phyloP scores from a whole-genome alignment of 2,329 filamentous ascomycete species.

The Colletotrichum musicola region DNA sequence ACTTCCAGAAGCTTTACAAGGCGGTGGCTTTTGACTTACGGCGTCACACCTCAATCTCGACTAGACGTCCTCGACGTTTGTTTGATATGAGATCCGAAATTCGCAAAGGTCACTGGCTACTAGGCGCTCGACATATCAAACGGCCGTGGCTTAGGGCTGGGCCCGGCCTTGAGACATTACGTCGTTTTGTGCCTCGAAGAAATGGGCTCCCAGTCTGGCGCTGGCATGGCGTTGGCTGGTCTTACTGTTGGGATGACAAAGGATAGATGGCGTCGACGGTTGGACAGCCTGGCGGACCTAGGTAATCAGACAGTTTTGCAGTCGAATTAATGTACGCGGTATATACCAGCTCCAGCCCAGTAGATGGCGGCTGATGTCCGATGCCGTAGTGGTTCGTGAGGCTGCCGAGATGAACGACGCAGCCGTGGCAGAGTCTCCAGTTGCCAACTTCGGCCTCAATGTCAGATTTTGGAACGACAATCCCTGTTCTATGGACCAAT shows the following conservation, averaged over 20 bases:
- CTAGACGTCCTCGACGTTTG: constrained; percentile 3
- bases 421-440: constrained; percentile 12
- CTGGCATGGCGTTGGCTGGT: constrained; percentile 11
- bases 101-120: constrained; percentile 2
- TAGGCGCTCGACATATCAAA: constrained; percentile 13
- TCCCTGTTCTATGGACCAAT: constrained; percentile 22
- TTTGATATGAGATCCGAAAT: constrained; percentile 9
- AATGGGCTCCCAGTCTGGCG: constrained; percentile 1
- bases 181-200: constrained; percentile 20
- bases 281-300: not conserved
- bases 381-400: constrained; percentile 20
- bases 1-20: constrained; percentile 8
- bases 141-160: constrained; percentile 33
- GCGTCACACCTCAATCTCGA: not conserved
- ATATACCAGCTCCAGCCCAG: not conserved
- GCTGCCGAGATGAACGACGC: constrained; percentile 31
- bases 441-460: constrained; percentile 14
- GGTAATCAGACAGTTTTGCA: constrained; percentile 13
- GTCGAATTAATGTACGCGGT: not conserved
- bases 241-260: constrained; percentile 5
- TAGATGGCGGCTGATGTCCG: constrained; percentile 17
- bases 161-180: constrained; percentile 27
- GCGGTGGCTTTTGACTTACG: not conserved
- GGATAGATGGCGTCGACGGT: not conserved
- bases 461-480: constrained; percentile 20